A percentile compares a stretch with the other conserved stretches of the same genome.
Evolutionary conservation across 371 early-diverging fungal species (phyloP).

Genomic region (Gilbertella persicaria): DNA sequence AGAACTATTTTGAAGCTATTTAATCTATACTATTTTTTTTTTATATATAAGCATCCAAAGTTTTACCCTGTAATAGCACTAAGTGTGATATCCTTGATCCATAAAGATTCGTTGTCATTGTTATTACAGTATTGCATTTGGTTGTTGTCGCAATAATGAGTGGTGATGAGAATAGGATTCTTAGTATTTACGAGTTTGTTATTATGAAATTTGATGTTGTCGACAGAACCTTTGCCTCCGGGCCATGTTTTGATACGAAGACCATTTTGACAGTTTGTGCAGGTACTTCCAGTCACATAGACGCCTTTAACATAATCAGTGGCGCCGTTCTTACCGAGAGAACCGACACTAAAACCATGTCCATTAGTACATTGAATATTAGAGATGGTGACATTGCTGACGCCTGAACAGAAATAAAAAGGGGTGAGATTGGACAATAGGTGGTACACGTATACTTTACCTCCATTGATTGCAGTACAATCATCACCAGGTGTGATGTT

Average conservation of each 20-base stretch:
- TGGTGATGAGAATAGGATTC: constrained; percentile 28
- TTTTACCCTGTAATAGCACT: constrained; percentile 19
- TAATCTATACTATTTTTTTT: too few relatives aligned
- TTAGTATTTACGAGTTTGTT: constrained; percentile 21
- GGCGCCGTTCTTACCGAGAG: constrained; percentile 30
- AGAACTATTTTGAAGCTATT: too few relatives aligned
- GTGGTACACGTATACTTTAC: too few relatives aligned
- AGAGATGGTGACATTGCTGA: constrained; percentile 28
- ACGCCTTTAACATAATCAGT: constrained; percentile 28
- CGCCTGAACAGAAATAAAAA: too few relatives aligned
- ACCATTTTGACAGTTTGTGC: constrained; percentile 36
- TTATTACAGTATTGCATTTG: constrained; percentile 25
- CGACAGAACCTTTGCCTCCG: constrained; percentile 32
- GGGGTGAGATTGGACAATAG: too few relatives aligned
- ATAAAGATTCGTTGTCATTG: constrained; percentile 23
- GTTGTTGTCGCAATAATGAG: too few relatives aligned
- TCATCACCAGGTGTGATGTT: constrained; percentile 34
- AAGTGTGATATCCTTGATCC: constrained; percentile 26
- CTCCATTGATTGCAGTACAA: constrained; percentile 34
- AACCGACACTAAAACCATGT: constrained; percentile 42
- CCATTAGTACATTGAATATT: constrained; percentile 27
- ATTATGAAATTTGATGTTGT: constrained; percentile 26
- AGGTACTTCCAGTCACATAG: constrained; percentile 21
- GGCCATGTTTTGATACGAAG: constrained; percentile 46
- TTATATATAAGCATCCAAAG: too few relatives aligned